Conservation (phyloP, 441 rosid genomes). For the Melastoma candidum region DNA sequence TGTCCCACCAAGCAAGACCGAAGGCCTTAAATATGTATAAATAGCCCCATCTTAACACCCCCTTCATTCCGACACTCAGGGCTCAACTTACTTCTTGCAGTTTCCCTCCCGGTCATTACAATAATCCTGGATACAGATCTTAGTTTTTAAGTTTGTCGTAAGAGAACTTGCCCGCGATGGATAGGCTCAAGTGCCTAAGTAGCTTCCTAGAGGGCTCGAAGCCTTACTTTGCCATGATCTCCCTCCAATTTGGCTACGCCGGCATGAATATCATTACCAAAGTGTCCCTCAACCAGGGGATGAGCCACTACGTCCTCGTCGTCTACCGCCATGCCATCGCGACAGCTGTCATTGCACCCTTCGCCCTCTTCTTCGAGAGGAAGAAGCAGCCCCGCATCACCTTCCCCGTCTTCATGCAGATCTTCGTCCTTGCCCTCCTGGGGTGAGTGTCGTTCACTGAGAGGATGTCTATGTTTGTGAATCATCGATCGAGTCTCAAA, state of each 20-base stretch:
- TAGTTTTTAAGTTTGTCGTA: no score
- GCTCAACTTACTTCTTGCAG: neutral
- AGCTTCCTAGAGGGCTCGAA: conserved; percentile 14
- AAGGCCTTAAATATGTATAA: neutral
- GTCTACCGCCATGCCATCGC: conserved; percentile 4
- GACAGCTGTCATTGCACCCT: neutral
- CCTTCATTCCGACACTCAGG: conserved; percentile 8
- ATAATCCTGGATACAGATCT: neutral
- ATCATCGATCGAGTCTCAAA: neutral
- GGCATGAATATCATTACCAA: neutral
- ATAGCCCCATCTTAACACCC: neutral
- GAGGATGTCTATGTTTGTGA: neutral
- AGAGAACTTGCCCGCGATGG: neutral
- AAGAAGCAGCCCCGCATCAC: conserved; percentile 19
- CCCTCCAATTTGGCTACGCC: conserved; percentile 7
- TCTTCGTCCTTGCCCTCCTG: conserved; percentile 16
- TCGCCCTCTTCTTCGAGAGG: conserved; percentile 4
- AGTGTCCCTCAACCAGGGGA: neutral
- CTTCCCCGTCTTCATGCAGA: conserved; percentile 20
- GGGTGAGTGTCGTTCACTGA: conserved; percentile 5
- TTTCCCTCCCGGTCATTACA: no score
- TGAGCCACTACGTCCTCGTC: conserved; percentile 2
- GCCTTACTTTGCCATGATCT: conserved; percentile 19
- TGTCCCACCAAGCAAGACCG: neutral
- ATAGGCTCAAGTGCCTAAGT: conserved; percentile 5